Conservation (phyloP, 2,329 filamentous ascomycete species). For the Hypoxylon sp. region DNA sequence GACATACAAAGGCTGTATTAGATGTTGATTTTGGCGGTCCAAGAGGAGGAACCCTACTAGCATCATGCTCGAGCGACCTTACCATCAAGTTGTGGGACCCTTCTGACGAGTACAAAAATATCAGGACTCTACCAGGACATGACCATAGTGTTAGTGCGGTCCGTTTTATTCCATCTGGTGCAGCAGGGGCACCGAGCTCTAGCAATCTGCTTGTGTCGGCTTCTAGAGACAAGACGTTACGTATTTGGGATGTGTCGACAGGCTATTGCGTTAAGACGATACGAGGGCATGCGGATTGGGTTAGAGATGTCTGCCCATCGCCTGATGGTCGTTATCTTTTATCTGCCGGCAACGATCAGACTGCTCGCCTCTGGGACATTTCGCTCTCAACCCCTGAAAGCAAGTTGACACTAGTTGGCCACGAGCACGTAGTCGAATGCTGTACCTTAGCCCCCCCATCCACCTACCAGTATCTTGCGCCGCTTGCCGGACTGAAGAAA, state of each 20-base stretch:
- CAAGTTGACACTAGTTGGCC: conserved; percentile 85
- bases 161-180: conserved; percentile 88
- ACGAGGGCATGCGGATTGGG: conserved; percentile 88
- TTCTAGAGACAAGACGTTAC: conserved; percentile 85
- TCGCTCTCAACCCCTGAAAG: conserved; percentile 77
- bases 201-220: conserved; percentile 90
- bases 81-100: conserved; percentile 98
- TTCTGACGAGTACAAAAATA: conserved; percentile 93
- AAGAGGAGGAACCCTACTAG: conserved; percentile 82
- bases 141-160: conserved; percentile 93
- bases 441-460: conserved; percentile 87
- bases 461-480: conserved; percentile 82
- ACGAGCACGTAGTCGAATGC: conserved; percentile 89
- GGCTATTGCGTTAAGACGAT: conserved; percentile 95
- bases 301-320: conserved; percentile 88
- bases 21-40: conserved; percentile 94
- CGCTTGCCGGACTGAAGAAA: conserved; percentile 86
- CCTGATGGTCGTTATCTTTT: conserved; percentile 86
- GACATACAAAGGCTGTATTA: conserved; percentile 88
- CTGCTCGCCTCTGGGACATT: conserved; percentile 87
- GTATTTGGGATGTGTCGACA: conserved; percentile 93
- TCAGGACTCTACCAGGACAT: conserved; percentile 89
- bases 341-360: conserved; percentile 86
- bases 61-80: conserved; percentile 88
- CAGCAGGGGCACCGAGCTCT: conserved; percentile 81